Percentiles rank a stretch among this genome's conserved stretches.
Conservation (phyloP, 2,329 filamentous ascomycete genomes). For the Triangularia setosa region DNA sequence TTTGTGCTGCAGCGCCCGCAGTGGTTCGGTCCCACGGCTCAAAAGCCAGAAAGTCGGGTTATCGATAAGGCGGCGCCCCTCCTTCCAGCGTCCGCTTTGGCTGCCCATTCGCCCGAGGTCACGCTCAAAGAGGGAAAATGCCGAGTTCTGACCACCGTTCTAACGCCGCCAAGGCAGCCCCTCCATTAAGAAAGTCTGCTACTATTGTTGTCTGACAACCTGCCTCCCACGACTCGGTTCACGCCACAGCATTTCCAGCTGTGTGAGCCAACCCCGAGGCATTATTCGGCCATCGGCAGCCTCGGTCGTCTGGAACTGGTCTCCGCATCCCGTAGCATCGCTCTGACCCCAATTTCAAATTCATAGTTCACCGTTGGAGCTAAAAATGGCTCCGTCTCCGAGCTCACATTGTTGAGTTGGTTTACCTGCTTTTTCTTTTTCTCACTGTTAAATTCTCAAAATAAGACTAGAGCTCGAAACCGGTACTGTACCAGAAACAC, state of each 20-base stretch:
- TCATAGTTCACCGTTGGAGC: background rate
- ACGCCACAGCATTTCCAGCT: background rate
- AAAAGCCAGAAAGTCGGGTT: background rate
- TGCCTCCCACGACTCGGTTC: background rate
- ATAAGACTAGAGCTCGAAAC: background rate
- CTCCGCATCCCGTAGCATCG: background rate
- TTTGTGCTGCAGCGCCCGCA: slow-evolving; percentile 12
- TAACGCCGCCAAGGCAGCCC: background rate
- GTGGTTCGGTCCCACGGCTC: background rate
- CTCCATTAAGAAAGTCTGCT: background rate
- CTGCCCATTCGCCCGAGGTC: background rate
- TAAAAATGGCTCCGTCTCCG: background rate
- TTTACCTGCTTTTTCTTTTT: background rate
- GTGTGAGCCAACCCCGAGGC: background rate
- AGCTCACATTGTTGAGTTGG: background rate
- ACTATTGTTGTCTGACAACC: background rate
- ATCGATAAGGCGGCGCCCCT: background rate
- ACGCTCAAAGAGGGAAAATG: background rate
- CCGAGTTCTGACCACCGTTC: background rate
- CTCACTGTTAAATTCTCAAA: background rate
- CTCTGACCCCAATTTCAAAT: background rate
- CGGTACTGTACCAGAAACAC: background rate
- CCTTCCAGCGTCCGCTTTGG: background rate
- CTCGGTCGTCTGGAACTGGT: background rate
- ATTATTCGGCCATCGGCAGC: background rate